These are phyloP conservation scores for Candolleomyces eurysporus DNA, from an alignment of 768 basidiomycete species.

Conservation along the genomic window DNA sequence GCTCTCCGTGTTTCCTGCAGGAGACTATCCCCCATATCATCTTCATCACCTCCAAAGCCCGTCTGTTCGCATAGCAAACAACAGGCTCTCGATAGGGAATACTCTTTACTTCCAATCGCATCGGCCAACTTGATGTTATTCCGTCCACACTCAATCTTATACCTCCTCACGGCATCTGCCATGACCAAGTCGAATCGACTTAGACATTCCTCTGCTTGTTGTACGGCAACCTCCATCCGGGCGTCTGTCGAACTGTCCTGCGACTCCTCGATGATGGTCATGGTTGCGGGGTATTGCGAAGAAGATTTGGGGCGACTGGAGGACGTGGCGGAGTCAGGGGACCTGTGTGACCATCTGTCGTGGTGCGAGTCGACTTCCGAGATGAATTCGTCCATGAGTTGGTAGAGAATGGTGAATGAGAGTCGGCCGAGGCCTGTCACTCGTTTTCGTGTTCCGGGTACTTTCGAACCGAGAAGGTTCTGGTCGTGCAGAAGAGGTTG, in stretches of 20 bases:
- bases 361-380: conserved; percentile 44
- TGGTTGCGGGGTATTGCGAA: conserved; percentile 32
- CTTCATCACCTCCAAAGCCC: conserved; percentile 39
- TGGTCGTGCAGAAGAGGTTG: conserved; percentile 12
- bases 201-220: conserved; percentile 32
- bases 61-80: conserved; percentile 48
- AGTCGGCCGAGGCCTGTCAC: conserved; percentile 36
- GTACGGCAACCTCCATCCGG: conserved; percentile 37
- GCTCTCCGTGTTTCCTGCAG: conserved; percentile 34
- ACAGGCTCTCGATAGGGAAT: conserved; percentile 36
- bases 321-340: conserved; percentile 21
- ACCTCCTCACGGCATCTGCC: conserved; percentile 33
- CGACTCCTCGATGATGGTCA: conserved; percentile 45
- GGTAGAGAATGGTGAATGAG: conserved; percentile 40
- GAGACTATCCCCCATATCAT: conserved; percentile 38
- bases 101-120: conserved; percentile 35
- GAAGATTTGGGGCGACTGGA: too few relatives aligned
- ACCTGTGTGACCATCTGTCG: conserved; percentile 37
- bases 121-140: conserved; percentile 30
- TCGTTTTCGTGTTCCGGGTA: conserved; percentile 34
- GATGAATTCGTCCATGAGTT: conserved; percentile 42
- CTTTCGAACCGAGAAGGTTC: conserved; percentile 36
- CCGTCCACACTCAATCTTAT: conserved; percentile 38
- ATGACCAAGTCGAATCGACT: conserved; percentile 35
- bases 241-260: conserved; percentile 39